Evolutionary conservation across 177 flowering plant species (phyloP).

Genomic region (Vitis hybrid): DNA sequence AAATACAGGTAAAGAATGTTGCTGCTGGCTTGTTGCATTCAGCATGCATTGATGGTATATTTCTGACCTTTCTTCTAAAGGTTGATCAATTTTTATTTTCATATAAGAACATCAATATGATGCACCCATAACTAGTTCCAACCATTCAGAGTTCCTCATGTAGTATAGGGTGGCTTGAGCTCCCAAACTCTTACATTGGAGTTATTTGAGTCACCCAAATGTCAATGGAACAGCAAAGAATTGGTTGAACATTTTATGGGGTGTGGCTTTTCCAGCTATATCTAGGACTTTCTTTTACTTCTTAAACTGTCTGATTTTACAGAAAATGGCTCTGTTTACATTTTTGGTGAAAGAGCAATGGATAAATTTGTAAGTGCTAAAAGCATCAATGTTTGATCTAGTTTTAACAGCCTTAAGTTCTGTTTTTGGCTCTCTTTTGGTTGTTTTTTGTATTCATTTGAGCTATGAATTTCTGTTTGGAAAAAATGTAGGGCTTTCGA

Average conservation of each 20-base stretch:
- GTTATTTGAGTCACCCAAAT: no score
- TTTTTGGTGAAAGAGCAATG: constrained; percentile 73
- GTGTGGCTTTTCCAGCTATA: neutral
- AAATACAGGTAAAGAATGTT: constrained; percentile 57
- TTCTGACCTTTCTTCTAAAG: neutral
- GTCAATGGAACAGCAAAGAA: no score
- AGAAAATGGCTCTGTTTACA: constrained; percentile 79
- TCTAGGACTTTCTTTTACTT: neutral
- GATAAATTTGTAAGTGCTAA: constrained; percentile 49
- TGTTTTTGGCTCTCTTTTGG: neutral
- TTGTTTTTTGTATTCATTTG: constrained; percentile 7
- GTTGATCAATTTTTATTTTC: neutral
- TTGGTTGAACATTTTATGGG: constrained; percentile 2
- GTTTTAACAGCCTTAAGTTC: neutral
- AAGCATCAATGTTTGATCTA: neutral
- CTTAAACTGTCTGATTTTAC: constrained; percentile 17
- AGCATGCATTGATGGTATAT: constrained; percentile 75
- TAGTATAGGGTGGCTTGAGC: no score
- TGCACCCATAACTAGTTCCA: no score
- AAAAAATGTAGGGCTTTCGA: constrained; percentile 48
- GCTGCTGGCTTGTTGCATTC: constrained; percentile 95
- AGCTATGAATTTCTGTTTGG: neutral
- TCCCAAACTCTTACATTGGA: no score
- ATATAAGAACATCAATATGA: no score
- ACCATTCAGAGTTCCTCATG: no score